phyloP scores from a whole-genome alignment of 2,329 filamentous ascomycete genomes.

The Talaromyces sp. region DNA sequence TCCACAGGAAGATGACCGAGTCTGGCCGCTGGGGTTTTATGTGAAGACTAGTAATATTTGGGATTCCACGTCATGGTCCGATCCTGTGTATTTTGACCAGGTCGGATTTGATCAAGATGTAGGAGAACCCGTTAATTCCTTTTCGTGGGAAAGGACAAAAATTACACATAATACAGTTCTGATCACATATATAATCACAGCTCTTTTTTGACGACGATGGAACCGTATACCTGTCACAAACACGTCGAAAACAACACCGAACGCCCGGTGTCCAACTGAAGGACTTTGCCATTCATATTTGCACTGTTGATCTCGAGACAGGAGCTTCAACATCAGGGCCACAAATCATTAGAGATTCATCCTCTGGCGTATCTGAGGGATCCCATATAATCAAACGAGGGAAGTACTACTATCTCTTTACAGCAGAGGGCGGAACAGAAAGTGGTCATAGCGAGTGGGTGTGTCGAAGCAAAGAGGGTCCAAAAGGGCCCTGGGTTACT shows the following conservation, averaged over 20 bases:
- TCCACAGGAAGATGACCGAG: constrained; percentile 4
- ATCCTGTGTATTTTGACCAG: constrained; percentile 7
- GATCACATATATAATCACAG: constrained; percentile 19
- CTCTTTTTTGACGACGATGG: constrained; percentile 50
- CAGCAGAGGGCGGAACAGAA: constrained; percentile 53
- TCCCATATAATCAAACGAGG: constrained; percentile 52
- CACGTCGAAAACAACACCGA: constrained; percentile 31
- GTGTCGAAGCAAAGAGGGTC: constrained; percentile 45
- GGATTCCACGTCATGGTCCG: constrained; percentile 8
- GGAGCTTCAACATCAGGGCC: constrained; percentile 27
- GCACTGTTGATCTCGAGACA: constrained; percentile 26
- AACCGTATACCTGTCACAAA: constrained; percentile 46
- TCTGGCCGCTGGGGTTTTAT: constrained; percentile 3
- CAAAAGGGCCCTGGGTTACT: constrained; percentile 58
- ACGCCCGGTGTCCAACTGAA: constrained; percentile 39
- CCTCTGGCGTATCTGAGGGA: constrained; percentile 44
- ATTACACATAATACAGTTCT: background rate
- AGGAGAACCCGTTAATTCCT: constrained; percentile 13
- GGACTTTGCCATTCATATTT: constrained; percentile 45
- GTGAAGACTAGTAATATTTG: constrained; percentile 4
- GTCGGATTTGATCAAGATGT: constrained; percentile 44
- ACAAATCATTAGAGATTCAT: constrained; percentile 41
- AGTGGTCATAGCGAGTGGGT: constrained; percentile 59
- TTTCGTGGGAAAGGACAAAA: background rate
- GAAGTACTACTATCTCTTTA: constrained; percentile 50